Evolutionary conservation across 176 grass and related monocot genomes (phyloP), one percentile per base, ranked within the genome.

Genomic region (Pontederia crassipes): DNA sequence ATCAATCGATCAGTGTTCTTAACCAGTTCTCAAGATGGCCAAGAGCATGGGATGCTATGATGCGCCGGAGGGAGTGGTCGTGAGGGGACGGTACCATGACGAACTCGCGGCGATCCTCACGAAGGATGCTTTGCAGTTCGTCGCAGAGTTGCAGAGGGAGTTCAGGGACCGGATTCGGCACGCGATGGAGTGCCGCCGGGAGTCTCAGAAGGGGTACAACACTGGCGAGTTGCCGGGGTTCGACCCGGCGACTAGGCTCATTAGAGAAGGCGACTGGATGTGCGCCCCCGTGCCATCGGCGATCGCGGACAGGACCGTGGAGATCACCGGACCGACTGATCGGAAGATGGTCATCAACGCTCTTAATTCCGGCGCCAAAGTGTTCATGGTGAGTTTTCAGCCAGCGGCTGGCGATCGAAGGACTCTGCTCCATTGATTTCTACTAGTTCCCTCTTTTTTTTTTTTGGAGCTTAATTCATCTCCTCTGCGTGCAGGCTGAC

Each of bases 331-430:
- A 2, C 92, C 92, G 10, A 78, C 75, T 17, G 83, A 87, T 64
- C 49, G 87, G 70, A 96, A 90, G 80, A 96, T 90, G 86, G 78
- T 96, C 69, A 96, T 96, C 72, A 96, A 96, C 72, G 86, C 92
- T 10, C 86, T 96, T 68, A 96, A 96, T 77, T 96, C 80, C 45
- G 87, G 92, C 3, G 86, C 91, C 56, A 96, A 87, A 82, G 86
- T 95, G 45, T 95, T 90, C 72, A 89, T 89, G 86, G 86, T 88
- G 66, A 63, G 69, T 69, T 40, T 40, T 40, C 32, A 40, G 4
- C 32, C 6, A 40, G 20, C 20, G 20, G 2, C 32, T 40, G 6
- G 32, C 6, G 2, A 40, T 40, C 32, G 2, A 40, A 40, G 6
- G 4, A 40, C 32, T 40, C 32, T 40, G 32, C 32, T 40, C 32